A percentile compares a stretch with the other conserved stretches of the same genome.
phyloP scores from a whole-genome alignment of 202 grass and related monocot species.

The Sporobolus alterniflorus region DNA sequence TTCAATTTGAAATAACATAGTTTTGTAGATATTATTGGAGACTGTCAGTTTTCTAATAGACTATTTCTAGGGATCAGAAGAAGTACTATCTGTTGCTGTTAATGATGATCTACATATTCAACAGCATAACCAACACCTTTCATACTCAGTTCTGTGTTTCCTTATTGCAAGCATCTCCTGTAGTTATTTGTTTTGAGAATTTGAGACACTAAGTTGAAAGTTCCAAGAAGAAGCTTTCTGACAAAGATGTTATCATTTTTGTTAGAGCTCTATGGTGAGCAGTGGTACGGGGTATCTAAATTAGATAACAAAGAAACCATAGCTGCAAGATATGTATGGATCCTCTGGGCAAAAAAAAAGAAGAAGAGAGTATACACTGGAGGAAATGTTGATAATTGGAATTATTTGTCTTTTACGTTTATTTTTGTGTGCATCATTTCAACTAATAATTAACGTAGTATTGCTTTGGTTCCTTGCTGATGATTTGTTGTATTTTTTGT shows the following conservation, averaged over 20 bases:
- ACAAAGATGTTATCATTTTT: not conserved
- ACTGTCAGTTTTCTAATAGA: not conserved
- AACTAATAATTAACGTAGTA: not conserved
- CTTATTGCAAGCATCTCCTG: not conserved
- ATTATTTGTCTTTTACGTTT: not conserved
- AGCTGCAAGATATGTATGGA: no score
- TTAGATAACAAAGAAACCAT: no score
- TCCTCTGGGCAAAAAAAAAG: not conserved
- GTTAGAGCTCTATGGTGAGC: no score
- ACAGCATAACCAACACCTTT: not conserved
- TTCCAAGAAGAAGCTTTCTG: conserved; percentile 18
- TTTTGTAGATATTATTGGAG: not conserved
- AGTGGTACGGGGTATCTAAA: no score
- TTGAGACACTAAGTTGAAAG: not conserved
- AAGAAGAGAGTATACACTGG: not conserved
- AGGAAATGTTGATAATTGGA: not conserved
- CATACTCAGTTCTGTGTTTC: not conserved
- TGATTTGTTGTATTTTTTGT: conserved; percentile 12
- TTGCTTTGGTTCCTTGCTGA: conserved; percentile 17
- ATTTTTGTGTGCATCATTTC: not conserved
- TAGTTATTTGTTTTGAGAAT: conserved; percentile 29
- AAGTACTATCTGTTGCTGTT: not conserved
- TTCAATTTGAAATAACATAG: not conserved
- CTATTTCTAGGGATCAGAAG: not conserved
- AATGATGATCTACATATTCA: not conserved